These are phyloP conservation scores for Microbotryum lychnidis-dioicae DNA, from an alignment of 1,284 basidiomycete genomes.

Conservation along the genomic window DNA sequence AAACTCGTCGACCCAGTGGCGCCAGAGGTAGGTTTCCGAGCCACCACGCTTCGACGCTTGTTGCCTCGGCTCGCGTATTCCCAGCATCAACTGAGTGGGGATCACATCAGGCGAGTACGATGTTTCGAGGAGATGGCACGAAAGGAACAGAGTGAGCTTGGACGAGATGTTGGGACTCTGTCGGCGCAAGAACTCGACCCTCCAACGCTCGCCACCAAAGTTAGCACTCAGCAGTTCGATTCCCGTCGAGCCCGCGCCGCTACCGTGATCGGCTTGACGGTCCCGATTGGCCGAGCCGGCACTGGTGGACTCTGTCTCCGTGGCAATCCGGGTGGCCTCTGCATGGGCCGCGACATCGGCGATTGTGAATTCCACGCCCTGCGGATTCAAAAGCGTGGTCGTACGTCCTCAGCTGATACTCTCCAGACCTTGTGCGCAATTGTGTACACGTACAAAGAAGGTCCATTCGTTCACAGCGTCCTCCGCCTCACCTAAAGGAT, in stretches of 20 bases:
- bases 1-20: neutral
- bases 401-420: neutral
- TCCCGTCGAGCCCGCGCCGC: neutral
- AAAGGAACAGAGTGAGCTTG: neutral
- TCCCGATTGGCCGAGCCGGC: neutral
- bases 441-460: neutral
- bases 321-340: neutral
- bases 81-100: constrained; percentile 2
- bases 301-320: neutral
- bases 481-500: neutral
- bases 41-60: neutral
- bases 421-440: neutral
- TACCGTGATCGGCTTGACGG: neutral
- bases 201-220: constrained; percentile 8
- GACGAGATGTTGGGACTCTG: neutral
- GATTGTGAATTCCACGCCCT: neutral
- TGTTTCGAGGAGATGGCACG: constrained; percentile 2
- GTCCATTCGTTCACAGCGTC: neutral
- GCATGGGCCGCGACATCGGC: neutral
- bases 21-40: neutral
- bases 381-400: neutral
- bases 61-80: neutral
- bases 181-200: neutral
- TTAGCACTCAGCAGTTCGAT: neutral
- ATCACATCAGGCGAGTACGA: neutral